These are phyloP conservation scores for Linum trigynum DNA, from an alignment of 345 rosid genomes.

Conservation along the genomic window DNA sequence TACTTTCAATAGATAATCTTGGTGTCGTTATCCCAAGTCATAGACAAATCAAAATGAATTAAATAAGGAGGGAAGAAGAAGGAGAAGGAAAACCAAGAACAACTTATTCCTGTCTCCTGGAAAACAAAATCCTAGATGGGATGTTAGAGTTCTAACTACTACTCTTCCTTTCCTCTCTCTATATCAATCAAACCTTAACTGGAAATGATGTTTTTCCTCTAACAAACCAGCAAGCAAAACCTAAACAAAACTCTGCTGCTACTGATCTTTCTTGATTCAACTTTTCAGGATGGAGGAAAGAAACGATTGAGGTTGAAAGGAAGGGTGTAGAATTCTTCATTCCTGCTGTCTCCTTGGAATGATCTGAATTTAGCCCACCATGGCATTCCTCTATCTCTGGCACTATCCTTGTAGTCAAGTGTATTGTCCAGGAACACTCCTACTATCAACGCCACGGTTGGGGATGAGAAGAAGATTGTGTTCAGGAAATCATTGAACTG, in stretches of 20 bases:
- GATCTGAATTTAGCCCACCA: conserved; percentile 95
- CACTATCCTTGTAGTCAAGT: conserved; percentile 76
- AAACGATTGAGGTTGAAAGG: conserved; percentile 92
- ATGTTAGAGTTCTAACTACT: background rate
- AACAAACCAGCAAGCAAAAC: conserved; percentile 1
- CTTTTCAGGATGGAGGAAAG: conserved; percentile 78
- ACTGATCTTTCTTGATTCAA: conserved; percentile 21
- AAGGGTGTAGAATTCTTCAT: conserved; percentile 90
- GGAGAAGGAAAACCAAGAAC: background rate
- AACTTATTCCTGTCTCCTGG: background rate
- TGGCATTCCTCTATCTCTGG: conserved; percentile 83
- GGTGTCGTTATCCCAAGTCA: background rate
- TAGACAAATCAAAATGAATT: conserved; percentile 9
- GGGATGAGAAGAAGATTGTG: conserved; percentile 82
- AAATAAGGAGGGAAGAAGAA: background rate
- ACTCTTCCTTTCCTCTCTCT: conserved; percentile 2
- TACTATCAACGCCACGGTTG: conserved; percentile 71
- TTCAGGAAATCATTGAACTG: conserved; percentile 98
- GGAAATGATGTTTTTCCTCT: conserved; percentile 30
- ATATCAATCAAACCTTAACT: conserved; percentile 4
- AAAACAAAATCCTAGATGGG: no score
- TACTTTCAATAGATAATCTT: background rate
- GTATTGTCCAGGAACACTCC: conserved; percentile 88
- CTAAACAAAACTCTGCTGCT: background rate
- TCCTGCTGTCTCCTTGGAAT: conserved; percentile 78